These are phyloP conservation scores for Beauveria varroae DNA, from an alignment of 2,329 filamentous ascomycete genomes.

Conservation along the genomic window DNA sequence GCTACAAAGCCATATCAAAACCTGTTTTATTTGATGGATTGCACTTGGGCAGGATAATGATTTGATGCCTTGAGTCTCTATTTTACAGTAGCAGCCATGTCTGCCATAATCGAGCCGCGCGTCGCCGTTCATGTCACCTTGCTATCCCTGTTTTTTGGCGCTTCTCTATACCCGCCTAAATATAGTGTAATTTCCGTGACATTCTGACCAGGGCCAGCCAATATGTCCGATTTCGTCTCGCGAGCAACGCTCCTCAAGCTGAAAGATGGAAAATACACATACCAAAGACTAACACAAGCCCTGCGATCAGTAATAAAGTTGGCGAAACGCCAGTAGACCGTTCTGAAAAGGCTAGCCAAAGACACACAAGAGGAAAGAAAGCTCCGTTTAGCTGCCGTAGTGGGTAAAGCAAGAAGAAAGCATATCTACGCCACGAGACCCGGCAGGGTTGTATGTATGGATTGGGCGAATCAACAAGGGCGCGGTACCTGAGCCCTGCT, in stretches of 20 bases:
- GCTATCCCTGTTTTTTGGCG: not conserved
- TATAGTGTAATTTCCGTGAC: not conserved
- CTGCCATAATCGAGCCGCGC: constrained; percentile 8
- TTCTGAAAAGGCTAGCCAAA: not conserved
- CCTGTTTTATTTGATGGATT: constrained; percentile 5
- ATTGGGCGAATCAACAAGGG: not conserved
- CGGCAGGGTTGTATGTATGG: not conserved
- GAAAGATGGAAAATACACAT: not conserved
- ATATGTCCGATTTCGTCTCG: not conserved
- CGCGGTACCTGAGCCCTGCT: not conserved
- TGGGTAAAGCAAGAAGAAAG: not conserved
- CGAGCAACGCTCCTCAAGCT: not conserved
- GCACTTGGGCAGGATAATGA: not conserved
- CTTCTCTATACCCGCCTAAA: no score
- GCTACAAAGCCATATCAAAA: constrained; percentile 7
- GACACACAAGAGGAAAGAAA: not conserved
- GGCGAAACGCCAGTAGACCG: not conserved
- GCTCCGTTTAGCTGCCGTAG: not conserved
- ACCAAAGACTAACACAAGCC: not conserved
- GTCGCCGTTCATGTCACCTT: not conserved
- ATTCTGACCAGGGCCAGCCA: not conserved
- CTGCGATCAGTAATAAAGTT: not conserved
- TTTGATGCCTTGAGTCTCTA: constrained; percentile 1
- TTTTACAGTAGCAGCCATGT: constrained; percentile 6
- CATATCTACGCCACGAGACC: not conserved